These are phyloP conservation scores for Euphrasia confusa DNA, from an alignment of 257 asterid genomes.

Conservation along the genomic window DNA sequence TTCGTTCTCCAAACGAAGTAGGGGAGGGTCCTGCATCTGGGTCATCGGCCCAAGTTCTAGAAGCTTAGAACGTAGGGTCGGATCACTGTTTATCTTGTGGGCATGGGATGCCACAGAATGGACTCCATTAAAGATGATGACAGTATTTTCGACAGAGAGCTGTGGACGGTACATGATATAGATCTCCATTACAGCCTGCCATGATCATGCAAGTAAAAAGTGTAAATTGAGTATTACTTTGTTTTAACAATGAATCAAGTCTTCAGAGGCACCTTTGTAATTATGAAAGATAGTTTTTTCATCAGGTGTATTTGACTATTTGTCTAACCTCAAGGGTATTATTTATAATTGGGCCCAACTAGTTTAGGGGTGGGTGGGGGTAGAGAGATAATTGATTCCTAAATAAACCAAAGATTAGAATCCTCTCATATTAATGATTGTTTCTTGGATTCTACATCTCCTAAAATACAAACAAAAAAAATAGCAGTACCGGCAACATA, in stretches of 20 bases:
- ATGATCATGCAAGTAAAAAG: background rate
- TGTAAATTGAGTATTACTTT: no score
- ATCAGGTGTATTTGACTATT: background rate
- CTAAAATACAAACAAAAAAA: no score
- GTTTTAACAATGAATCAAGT: no score
- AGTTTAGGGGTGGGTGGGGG: no score
- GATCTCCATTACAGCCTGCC: slow-evolving; percentile 91
- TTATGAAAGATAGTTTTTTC: background rate
- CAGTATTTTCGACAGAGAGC: slow-evolving; percentile 55
- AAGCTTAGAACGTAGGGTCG: slow-evolving; percentile 57
- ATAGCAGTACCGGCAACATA: no score
- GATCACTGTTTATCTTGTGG: slow-evolving; percentile 69
- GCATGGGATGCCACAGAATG: slow-evolving; percentile 79
- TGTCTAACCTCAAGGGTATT: background rate
- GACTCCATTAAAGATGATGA: slow-evolving; percentile 70
- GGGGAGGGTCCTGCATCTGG: slow-evolving; percentile 99
- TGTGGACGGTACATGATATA: slow-evolving; percentile 71
- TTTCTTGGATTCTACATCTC: no score
- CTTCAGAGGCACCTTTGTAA: background rate
- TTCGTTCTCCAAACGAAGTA: slow-evolving; percentile 93
- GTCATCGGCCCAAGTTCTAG: slow-evolving; percentile 77
- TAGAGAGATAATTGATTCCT: no score
- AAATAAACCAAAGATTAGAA: no score
- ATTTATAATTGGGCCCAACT: no score
- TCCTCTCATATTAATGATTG: no score